Base-by-base conservation (phyloP, 164 flowering plant species). In the Stephania yunnanensis region DNA sequence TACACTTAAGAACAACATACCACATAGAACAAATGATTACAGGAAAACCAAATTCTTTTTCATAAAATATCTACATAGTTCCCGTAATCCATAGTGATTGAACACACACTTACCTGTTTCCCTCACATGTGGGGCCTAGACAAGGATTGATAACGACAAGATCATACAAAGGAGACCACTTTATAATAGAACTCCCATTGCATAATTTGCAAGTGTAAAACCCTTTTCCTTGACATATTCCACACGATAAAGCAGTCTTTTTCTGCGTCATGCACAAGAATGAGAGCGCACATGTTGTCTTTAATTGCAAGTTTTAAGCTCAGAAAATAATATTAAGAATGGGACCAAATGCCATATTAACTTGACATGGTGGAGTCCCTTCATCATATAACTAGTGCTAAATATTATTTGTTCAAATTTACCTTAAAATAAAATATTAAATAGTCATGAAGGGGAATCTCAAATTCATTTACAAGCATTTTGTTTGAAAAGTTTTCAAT, bases 121-220 rank as follows among this genome's bases (percentile, higher is more conserved):
- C 95, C 70, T 92, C 92, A 71, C 97, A 91, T 53, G 97, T 92
- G 67, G 95, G 94, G 83, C 97, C 91, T 72, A 91, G 73, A 74
- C 94, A 91, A 52, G 95, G 92, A 77, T 91, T 89, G 69, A 91
- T 87, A 61, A 71, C 79, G 5, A 91, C 46, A 19, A 92, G 95
- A 76, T 92, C 91, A 76, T 80, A 85, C 77, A 89, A 75, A 9
- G 97, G 95, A 8, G 97, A 89, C 97, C 97, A 92, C 22, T 86
- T n/a, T 25, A 92, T 85, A 6, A 87, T 85, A 5, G 92, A 85
- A 68, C 85, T 83, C 61, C 91, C 94, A 69, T 83, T 87, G 82
- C 97, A 91, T 53, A 90, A 71, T 78, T 89, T 91, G 88, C 97
- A 92, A 17, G 77, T 73, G 36, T 86, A 90, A 76, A 85, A 89